A percentile compares a stretch with the other conserved stretches of the same genome.
Evolutionary conservation across 2,329 filamentous ascomycete species (phyloP).

Genomic region (Acrocalymma vagum): DNA sequence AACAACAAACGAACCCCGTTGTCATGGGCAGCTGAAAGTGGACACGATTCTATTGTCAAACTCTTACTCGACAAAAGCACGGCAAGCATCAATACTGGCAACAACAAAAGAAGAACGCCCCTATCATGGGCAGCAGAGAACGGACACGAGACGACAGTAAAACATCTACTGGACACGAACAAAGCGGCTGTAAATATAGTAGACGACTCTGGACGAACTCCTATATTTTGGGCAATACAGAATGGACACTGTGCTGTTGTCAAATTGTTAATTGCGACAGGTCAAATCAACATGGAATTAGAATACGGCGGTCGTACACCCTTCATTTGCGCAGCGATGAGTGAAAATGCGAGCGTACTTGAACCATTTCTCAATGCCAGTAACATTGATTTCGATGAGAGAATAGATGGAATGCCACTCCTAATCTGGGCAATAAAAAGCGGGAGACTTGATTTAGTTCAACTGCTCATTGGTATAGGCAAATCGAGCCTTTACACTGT

Average conservation of each 20-base stretch:
- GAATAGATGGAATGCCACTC: no score
- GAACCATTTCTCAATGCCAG: no score
- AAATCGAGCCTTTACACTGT: no score
- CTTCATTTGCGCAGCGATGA: no score
- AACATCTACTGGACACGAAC: not conserved
- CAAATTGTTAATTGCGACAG: not conserved
- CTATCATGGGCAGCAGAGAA: constrained; percentile 2
- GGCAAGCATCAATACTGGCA: constrained; percentile 1
- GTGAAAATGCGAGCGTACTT: no score
- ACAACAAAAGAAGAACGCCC: constrained; percentile 2
- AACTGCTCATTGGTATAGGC: no score
- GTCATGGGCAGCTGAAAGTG: not conserved
- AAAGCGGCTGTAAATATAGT: not conserved
- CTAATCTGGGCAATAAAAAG: no score
- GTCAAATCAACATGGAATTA: constrained; percentile 11
- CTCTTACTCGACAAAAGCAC: not conserved
- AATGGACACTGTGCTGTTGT: not conserved
- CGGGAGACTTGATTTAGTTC: no score
- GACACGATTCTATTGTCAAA: not conserved
- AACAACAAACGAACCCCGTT: constrained; percentile 1
- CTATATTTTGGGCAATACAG: constrained; percentile 1
- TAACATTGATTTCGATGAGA: no score
- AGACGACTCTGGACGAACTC: constrained; percentile 4
- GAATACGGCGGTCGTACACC: constrained; percentile 7
- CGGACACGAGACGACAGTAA: not conserved